Base-by-base conservation (phyloP, 345 rosid genomes). In the Sisymbrium altissimum region DNA sequence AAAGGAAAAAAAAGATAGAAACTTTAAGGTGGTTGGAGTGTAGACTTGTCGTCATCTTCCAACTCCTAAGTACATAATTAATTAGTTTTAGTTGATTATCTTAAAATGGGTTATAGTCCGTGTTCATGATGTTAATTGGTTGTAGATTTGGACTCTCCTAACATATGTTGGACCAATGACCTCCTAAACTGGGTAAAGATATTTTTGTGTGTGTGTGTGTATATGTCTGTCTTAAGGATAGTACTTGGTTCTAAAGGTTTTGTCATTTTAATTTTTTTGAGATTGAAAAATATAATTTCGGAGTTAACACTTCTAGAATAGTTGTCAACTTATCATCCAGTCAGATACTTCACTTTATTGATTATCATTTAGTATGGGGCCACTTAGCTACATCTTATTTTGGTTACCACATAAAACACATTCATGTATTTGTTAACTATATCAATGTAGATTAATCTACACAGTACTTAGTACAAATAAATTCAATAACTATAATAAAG, bases 91-190 rank as follows among this genome's bases (percentile, higher is more conserved):
- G 35, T 57, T 66, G 49, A 5, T 67, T 68, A 41, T 52, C 56
- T 29, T 40, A 6, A 59, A 52, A 52, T 43, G 32, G 48, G 32
- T 21, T 52, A 21, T 10, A 30, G 48, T 49, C 19, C 21, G 40
- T 68, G 48, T 25, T 54, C 65, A 12, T 45, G 58, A 53, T 53
- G 33, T 54, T 69, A 69, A 62, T 62, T 76, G 43, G 65, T 76
- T 62, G 58, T 62, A 44, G 74, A 76, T 62, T 70, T 62, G 66
- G 66, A 33, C 43, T 68, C 74, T 61, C 49, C 25, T 41, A 49
- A 59, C 43, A 66, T 9, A 74, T 67, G 63, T 68, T 50, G 41
- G 61, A 74, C 60, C 29, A 67, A 14, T 39, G 66, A 36, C 60
- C 45, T 41, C 72, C 46, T 12, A 55, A n/a, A 68, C 17, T 17